phyloP scores from a whole-genome alignment of 257 asterid species.

The Petunia axillaris region DNA sequence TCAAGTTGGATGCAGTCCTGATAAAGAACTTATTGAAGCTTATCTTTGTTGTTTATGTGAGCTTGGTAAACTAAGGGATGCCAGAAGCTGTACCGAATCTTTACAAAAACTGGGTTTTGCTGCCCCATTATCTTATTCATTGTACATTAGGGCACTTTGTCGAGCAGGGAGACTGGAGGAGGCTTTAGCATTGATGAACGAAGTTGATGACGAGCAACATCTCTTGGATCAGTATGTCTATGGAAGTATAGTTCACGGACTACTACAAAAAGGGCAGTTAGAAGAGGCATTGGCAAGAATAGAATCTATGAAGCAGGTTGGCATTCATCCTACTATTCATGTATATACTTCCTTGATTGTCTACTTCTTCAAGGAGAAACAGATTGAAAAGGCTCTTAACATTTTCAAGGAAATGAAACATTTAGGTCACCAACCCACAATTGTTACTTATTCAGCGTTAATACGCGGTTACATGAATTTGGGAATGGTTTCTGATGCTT shows the following conservation, averaged over 20 bases:
- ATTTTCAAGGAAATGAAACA: slow-evolving; percentile 67
- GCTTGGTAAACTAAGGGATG: slow-evolving; percentile 58
- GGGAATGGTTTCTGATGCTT: slow-evolving; percentile 62
- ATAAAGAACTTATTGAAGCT: slow-evolving; percentile 66
- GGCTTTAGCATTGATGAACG: slow-evolving; percentile 55
- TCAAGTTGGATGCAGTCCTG: slow-evolving; percentile 51
- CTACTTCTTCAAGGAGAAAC: slow-evolving; percentile 61
- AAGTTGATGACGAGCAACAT: slow-evolving; percentile 53
- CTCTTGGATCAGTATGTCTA: slow-evolving; percentile 60
- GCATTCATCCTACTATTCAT: slow-evolving; percentile 68
- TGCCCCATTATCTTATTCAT: slow-evolving; percentile 59
- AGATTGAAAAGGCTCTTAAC: slow-evolving; percentile 52
- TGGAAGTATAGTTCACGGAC: slow-evolving; percentile 77
- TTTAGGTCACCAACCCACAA: slow-evolving; percentile 58
- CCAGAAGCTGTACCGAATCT: slow-evolving; percentile 58
- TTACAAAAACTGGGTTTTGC: slow-evolving; percentile 60
- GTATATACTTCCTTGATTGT: slow-evolving; percentile 69
- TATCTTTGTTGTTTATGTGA: slow-evolving; percentile 72
- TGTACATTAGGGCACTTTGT: slow-evolving; percentile 71
- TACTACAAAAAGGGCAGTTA: slow-evolving; percentile 53
- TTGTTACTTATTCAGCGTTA: slow-evolving; percentile 75
- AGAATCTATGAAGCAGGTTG: slow-evolving; percentile 57
- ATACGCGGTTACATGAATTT: slow-evolving; percentile 70
- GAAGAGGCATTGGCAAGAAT: slow-evolving; percentile 72
- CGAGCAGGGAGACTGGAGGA: slow-evolving; percentile 76